These are phyloP conservation scores for Cladosporium sp. DNA, from an alignment of 2,329 filamentous ascomycete species.

Conservation along the genomic window DNA sequence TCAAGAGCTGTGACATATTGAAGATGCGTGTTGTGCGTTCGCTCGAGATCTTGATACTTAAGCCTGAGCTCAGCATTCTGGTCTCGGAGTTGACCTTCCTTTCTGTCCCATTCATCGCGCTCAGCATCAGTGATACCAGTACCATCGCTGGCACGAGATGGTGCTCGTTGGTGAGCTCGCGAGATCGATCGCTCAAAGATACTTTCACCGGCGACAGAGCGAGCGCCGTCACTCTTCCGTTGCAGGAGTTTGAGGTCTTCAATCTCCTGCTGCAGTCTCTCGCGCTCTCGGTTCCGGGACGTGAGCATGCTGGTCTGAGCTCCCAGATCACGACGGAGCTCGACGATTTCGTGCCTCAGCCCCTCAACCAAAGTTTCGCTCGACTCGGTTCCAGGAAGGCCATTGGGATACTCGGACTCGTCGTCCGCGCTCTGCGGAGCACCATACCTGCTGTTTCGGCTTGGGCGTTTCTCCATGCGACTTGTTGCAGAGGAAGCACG, in stretches of 20 bases:
- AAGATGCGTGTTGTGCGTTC: conserved; percentile 73
- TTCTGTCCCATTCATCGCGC: conserved; percentile 79
- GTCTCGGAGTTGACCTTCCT: conserved; percentile 77
- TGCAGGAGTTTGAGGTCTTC: conserved; percentile 90
- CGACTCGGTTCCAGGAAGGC: conserved; percentile 27
- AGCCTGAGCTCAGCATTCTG: conserved; percentile 80
- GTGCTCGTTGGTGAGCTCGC: conserved; percentile 65
- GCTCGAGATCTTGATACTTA: conserved; percentile 81
- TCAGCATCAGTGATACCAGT: conserved; percentile 70
- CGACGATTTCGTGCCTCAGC: conserved; percentile 85
- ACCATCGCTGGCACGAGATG: conserved; percentile 66
- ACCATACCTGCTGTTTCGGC: conserved; percentile 34
- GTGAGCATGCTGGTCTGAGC: conserved; percentile 97
- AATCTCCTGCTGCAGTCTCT: conserved; percentile 92
- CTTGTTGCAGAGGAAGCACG: conserved; percentile 33
- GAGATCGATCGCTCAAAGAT: conserved; percentile 93
- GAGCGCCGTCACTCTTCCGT: conserved; percentile 59
- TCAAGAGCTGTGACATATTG: conserved; percentile 73
- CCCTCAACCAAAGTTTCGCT: conserved; percentile 59
- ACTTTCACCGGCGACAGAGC: conserved; percentile 70
- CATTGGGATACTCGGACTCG: conserved; percentile 35
- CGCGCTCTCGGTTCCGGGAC: conserved; percentile 90
- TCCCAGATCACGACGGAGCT: conserved; percentile 83
- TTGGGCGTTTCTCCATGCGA: conserved; percentile 35
- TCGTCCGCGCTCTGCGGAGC: conserved; percentile 33